Evolutionary conservation across 192 early-diverging fungal genomes (phyloP).

Genomic region (Umbelopsis isabellina): DNA sequence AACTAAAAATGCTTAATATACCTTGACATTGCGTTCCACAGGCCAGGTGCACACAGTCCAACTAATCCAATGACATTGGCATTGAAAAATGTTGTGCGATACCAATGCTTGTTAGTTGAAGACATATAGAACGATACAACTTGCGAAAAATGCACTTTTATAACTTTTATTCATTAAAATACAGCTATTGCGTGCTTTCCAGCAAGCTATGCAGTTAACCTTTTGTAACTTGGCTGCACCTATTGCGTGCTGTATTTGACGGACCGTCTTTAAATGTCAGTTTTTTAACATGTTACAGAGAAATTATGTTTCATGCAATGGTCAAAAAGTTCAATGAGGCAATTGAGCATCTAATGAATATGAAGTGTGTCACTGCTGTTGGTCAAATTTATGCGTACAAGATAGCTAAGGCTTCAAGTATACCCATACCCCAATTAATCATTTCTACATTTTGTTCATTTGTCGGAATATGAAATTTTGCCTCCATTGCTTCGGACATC

Average conservation of each 20-base stretch:
- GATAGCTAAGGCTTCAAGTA: too few relatives aligned
- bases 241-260: neutral
- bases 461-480: too few relatives aligned
- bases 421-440: too few relatives aligned
- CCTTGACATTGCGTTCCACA: constrained; percentile 26
- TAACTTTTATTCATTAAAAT: neutral
- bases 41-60: constrained; percentile 3
- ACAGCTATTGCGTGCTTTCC: constrained; percentile 1
- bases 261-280: neutral
- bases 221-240: neutral
- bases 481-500: too few relatives aligned
- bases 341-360: too few relatives aligned
- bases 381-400: too few relatives aligned
- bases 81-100: constrained; percentile 14
- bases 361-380: too few relatives aligned
- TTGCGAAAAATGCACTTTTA: neutral
- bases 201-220: neutral
- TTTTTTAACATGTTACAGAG: neutral
- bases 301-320: neutral
- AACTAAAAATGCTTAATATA: neutral
- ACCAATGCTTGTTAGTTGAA: constrained; percentile 3
- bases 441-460: too few relatives aligned
- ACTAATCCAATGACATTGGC: constrained; percentile 22
- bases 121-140: neutral
- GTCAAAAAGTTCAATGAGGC: too few relatives aligned